Conservation (phyloP, 23 red algal genomes). For the Gracilariopsis chorda region DNA sequence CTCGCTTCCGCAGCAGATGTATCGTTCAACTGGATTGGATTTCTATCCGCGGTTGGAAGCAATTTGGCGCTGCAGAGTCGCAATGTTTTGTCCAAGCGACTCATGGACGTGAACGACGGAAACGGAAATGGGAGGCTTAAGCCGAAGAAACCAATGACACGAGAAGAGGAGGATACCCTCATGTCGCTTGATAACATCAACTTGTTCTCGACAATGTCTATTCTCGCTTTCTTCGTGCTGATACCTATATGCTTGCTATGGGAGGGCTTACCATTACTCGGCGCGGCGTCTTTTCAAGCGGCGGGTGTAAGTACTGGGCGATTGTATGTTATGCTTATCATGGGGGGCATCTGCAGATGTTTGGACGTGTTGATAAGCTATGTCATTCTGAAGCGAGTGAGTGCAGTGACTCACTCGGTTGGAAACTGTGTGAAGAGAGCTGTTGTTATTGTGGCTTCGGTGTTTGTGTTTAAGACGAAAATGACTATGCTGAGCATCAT, state of each 20-base stretch:
- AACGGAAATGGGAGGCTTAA: neutral
- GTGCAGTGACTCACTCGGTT: conserved; percentile 89
- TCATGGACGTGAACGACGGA: conserved; percentile 48
- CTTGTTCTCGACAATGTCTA: conserved; percentile 85
- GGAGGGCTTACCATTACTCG: conserved; percentile 52
- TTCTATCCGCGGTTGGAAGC: conserved; percentile 83
- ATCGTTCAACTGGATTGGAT: conserved; percentile 92
- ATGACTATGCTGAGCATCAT: conserved; percentile 66
- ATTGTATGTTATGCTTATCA: conserved; percentile 44
- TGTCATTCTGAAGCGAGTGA: conserved; percentile 82
- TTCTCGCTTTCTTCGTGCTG: conserved; percentile 76
- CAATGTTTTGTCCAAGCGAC: conserved; percentile 82
- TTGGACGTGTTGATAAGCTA: conserved; percentile 80
- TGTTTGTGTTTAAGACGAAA: conserved; percentile 89
- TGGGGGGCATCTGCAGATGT: conserved; percentile 79
- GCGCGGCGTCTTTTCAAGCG: neutral
- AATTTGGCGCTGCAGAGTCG: conserved; percentile 88
- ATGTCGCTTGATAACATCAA: conserved; percentile 83
- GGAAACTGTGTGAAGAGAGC: conserved; percentile 98
- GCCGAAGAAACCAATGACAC: neutral
- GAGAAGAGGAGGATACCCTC: conserved; percentile 56
- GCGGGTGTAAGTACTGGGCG: conserved; percentile 7
- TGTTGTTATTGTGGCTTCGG: conserved; percentile 82
- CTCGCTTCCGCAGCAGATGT: conserved; percentile 80
- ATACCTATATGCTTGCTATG: conserved; percentile 56